A percentile compares a stretch with the other conserved stretches of the same genome.
Conservation (phyloP, 331 rosid species). For the Malus hybrid region DNA sequence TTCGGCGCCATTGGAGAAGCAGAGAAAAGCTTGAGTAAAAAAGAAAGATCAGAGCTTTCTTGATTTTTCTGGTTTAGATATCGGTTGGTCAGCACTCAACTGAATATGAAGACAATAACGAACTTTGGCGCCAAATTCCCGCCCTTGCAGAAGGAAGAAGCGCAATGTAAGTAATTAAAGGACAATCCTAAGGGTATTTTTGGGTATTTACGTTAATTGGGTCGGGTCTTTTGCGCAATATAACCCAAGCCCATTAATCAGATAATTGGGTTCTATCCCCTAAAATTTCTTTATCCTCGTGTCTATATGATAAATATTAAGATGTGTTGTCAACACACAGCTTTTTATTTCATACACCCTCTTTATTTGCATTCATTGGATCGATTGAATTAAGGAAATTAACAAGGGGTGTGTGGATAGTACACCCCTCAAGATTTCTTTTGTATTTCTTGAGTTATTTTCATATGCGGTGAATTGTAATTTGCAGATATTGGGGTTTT, state of each 20-base stretch:
- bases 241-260: not conserved
- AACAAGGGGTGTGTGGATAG: too few species aligned
- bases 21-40: not conserved
- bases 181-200: not conserved
- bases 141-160: not conserved
- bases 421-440: too few species aligned
- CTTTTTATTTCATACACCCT: too few species aligned
- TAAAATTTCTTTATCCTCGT: not conserved
- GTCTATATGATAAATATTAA: not conserved
- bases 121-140: not conserved
- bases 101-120: not conserved
- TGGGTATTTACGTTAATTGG: not conserved
- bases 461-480: too few species aligned
- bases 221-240: not conserved
- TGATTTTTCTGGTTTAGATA: not conserved
- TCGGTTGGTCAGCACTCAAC: not conserved
- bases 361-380: fast-evolving
- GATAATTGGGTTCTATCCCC: not conserved
- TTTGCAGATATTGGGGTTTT: too few species aligned
- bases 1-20: slow-evolving; percentile 9
- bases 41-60: not conserved
- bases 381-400: fast-evolving
- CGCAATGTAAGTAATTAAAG: not conserved
- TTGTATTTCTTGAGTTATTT: too few species aligned
- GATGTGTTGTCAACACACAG: fast-evolving